Evolutionary conservation across 2,329 filamentous ascomycete species (phyloP).

Genomic region (Colletotrichum cuscutae): DNA sequence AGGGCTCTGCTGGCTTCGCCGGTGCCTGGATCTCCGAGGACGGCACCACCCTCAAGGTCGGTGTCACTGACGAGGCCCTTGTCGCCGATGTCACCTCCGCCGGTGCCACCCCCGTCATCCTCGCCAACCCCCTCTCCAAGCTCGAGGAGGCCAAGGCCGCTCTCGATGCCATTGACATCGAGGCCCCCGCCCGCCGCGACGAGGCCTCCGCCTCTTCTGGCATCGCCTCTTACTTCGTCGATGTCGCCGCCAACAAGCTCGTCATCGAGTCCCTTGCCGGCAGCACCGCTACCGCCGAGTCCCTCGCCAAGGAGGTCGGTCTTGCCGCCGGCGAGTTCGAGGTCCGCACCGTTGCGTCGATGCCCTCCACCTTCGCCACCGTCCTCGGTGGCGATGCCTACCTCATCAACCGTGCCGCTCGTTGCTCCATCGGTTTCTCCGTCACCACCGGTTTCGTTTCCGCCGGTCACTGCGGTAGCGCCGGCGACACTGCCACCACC

Average conservation of each 20-base stretch:
- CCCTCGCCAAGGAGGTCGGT: conserved; percentile 49
- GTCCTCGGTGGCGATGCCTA: conserved; percentile 51
- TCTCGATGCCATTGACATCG: conserved; percentile 53
- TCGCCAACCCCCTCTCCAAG: conserved; percentile 49
- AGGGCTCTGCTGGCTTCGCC: conserved; percentile 46
- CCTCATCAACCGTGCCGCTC: conserved; percentile 44
- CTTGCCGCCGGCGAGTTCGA: conserved; percentile 49
- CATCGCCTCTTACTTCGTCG: conserved; percentile 51
- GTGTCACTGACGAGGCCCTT: conserved; percentile 48
- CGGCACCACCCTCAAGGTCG: conserved; percentile 47
- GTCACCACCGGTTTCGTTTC: conserved; percentile 53
- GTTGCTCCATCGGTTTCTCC: conserved; percentile 53
- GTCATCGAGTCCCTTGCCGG: conserved; percentile 48
- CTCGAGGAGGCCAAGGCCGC: conserved; percentile 53
- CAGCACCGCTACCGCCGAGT: conserved; percentile 47
- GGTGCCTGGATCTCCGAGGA: conserved; percentile 51
- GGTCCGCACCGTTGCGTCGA: conserved; percentile 44
- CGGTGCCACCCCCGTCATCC: conserved; percentile 46
- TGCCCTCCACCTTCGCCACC: conserved; percentile 48
- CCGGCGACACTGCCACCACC: conserved; percentile 45
- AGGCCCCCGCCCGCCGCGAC: conserved; percentile 37
- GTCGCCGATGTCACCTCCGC: conserved; percentile 47
- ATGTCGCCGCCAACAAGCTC: conserved; percentile 52
- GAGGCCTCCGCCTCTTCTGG: conserved; percentile 40
- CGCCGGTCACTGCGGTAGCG: conserved; percentile 51